Evolutionary conservation across 2,329 filamentous ascomycete genomes (phyloP).

Genomic region (Arthrobotrys sphaeroides): DNA sequence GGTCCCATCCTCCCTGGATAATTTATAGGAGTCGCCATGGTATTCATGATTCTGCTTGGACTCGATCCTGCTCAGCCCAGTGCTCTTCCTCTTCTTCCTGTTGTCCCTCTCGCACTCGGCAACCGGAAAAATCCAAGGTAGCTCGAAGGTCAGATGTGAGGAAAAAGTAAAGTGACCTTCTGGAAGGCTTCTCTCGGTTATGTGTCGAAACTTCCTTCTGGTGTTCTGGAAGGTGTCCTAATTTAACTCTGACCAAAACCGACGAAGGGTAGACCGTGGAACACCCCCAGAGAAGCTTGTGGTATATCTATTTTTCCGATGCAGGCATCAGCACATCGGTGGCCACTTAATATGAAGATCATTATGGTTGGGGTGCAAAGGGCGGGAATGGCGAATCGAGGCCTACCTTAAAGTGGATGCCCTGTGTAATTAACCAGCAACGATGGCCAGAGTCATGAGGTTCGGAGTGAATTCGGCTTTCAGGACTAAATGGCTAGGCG

Average conservation of each 20-base stretch:
- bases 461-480: conserved; percentile 51
- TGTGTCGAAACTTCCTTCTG: conserved; percentile 27
- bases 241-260: conserved; percentile 45
- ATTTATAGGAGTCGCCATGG: conserved; percentile 54
- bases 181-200: conserved; percentile 50
- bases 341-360: conserved; percentile 42
- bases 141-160: neutral
- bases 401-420: conserved; percentile 2
- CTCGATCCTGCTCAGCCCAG: conserved; percentile 13
- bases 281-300: conserved; percentile 38
- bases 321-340: conserved; percentile 37
- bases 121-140: conserved; percentile 50
- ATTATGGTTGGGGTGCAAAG: conserved; percentile 15
- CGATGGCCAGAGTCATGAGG: conserved; percentile 13
- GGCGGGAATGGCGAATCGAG: conserved; percentile 14
- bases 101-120: conserved; percentile 45
- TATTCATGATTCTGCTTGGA: conserved; percentile 40
- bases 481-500: conserved; percentile 10
- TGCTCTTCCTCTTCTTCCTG: neutral
- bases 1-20: conserved; percentile 48
- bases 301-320: conserved; percentile 49
- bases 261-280: conserved; percentile 36
- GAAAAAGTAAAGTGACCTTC: conserved; percentile 20
- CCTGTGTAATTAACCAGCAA: conserved; percentile 43
- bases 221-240: conserved; percentile 47